Conservation (phyloP, 306 rosid genomes). For the Lagenaria siceraria region DNA sequence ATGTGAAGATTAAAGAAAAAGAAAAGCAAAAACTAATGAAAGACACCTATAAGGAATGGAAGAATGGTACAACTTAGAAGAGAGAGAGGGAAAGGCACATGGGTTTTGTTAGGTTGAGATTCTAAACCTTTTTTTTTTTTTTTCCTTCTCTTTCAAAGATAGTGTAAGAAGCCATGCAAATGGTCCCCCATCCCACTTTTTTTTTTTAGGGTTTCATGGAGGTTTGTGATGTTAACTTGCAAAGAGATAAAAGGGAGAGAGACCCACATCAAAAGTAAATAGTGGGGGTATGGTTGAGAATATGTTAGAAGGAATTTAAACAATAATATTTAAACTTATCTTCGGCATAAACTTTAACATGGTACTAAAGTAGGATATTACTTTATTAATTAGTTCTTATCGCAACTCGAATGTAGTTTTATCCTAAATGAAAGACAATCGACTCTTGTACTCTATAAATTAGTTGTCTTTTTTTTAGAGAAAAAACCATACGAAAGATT, state of each 20-base stretch:
- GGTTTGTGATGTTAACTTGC: slow-evolving; percentile 3
- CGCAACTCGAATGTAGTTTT: too few relatives aligned
- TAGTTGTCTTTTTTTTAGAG: too few relatives aligned
- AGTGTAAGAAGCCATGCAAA: slow-evolving; percentile 31
- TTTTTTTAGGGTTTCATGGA: slow-evolving; percentile 16
- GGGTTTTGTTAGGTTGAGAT: slow-evolving; percentile 21
- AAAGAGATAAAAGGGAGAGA: background rate
- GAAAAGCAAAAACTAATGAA: slow-evolving; percentile 14
- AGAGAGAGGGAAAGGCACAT: slow-evolving; percentile 19
- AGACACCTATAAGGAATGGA: background rate
- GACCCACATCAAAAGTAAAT: slow-evolving; percentile 15
- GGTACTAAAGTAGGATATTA: background rate
- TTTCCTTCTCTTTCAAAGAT: slow-evolving; percentile 24
- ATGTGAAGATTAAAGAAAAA: slow-evolving; percentile 2
- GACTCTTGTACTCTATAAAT: too few relatives aligned
- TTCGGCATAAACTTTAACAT: background rate
- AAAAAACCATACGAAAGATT: too few relatives aligned
- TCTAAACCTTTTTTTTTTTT: slow-evolving; percentile 18
- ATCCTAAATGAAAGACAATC: too few relatives aligned
- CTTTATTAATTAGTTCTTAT: background rate
- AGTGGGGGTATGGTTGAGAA: background rate
- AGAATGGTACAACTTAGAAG: background rate
- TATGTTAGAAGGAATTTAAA: background rate
- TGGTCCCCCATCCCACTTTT: slow-evolving; percentile 47
- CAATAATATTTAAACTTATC: background rate